phyloP scores from a whole-genome alignment of 768 basidiomycete species.

The Lentinula detonsa region DNA sequence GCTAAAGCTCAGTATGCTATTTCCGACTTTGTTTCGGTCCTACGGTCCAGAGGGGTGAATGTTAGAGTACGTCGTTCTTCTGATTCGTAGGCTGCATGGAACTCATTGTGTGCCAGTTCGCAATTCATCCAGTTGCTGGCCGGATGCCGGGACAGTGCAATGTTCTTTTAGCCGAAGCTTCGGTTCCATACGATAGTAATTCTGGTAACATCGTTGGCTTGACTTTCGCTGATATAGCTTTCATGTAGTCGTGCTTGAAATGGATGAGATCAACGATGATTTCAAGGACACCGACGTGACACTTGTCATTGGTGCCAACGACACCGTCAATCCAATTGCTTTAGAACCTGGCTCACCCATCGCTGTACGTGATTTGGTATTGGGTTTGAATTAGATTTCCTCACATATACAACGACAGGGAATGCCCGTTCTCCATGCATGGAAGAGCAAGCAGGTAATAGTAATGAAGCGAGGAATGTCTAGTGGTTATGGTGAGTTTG shows the following conservation, averaged over 20 bases:
- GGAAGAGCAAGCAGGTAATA: constrained; percentile 90
- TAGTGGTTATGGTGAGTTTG: constrained; percentile 69
- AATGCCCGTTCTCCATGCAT: constrained; percentile 88
- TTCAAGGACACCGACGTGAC: constrained; percentile 87
- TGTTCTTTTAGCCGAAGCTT: constrained; percentile 85
- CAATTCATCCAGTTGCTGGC: constrained; percentile 87
- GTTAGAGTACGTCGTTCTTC: constrained; percentile 44
- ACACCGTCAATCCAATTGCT: constrained; percentile 89
- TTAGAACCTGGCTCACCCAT: constrained; percentile 83
- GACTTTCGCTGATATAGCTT: neutral
- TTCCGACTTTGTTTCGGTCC: constrained; percentile 68
- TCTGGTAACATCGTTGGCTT: neutral
- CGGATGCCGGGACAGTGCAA: constrained; percentile 94
- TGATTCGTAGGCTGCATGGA: neutral
- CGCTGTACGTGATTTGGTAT: constrained; percentile 34
- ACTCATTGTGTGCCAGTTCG: constrained; percentile 36
- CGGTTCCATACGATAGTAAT: constrained; percentile 85
- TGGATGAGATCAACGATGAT: constrained; percentile 95
- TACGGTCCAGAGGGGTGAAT: constrained; percentile 68
- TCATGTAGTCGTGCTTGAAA: constrained; percentile 72
- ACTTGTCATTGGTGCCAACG: constrained; percentile 87
- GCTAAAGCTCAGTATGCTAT: constrained; percentile 84
- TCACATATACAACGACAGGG: constrained; percentile 32
- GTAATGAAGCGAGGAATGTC: constrained; percentile 93
- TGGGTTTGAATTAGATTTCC: neutral